These are phyloP conservation scores for Pythium brachiatum DNA, from an alignment of 352 stramenopile genomes.

Conservation along the genomic window DNA sequence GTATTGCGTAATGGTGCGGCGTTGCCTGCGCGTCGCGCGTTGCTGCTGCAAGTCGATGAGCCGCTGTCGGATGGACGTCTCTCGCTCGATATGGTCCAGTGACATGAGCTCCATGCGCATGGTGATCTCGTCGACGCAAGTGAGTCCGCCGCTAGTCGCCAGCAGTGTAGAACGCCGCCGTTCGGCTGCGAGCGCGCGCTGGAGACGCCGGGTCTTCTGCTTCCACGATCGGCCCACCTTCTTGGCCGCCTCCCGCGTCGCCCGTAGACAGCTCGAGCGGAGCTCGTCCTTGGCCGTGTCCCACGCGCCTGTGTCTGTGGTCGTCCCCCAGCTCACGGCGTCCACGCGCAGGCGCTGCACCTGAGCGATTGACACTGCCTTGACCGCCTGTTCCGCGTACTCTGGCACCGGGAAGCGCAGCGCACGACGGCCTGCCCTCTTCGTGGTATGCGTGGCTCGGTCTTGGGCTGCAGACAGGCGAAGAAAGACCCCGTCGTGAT, in stretches of 20 bases:
- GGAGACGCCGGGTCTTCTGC: not conserved
- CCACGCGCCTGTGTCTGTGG: not conserved
- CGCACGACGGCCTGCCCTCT: not conserved
- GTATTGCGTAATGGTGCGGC: no score
- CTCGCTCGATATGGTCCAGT: not conserved
- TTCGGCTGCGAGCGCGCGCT: not conserved
- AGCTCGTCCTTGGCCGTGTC: not conserved
- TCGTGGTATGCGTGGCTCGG: not conserved
- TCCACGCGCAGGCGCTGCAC: not conserved
- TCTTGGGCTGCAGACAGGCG: not conserved
- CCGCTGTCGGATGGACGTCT: not conserved
- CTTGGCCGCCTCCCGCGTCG: not conserved
- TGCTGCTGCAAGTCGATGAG: not conserved
- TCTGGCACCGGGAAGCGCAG: not conserved
- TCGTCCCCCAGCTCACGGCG: no score
- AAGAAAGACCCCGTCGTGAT: conserved; percentile 4
- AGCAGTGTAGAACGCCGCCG: not conserved
- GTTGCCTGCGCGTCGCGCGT: no score
- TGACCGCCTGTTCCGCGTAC: not conserved
- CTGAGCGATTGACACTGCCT: not conserved
- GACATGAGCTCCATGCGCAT: not conserved
- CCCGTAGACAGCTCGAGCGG: not conserved
- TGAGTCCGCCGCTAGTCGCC: no score
- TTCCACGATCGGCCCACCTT: not conserved
- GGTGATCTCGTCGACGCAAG: not conserved